Base-by-base conservation (phyloP, 257 asterid species). In the Capsicum chinense region DNA sequence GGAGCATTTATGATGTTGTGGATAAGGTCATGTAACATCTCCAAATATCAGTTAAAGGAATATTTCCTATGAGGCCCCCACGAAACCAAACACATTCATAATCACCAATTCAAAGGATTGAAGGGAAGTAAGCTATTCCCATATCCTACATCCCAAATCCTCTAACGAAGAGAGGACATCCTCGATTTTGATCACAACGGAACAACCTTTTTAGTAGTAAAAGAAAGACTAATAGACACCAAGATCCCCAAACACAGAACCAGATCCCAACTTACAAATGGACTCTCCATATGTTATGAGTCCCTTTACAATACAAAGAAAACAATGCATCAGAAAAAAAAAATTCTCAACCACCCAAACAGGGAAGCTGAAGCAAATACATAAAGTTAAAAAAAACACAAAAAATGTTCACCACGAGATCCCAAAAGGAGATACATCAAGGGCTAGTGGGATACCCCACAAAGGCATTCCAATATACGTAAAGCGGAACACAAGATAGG, bases 231-330 rank as follows among this genome's bases (percentile, higher is more conserved):
- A 48, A 12, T 52, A 52, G 81, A 26, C 50, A 4, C 50, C 81
- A 52, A 76, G 48, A 76, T 76, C 81, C 71, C 48, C 14, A 71
- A 71, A 9, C 1, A 0, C 79, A 71, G 1, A 71, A 47, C 37
- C 79, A 71, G 26, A 52, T 78, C 64, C 13, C 64, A 54, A 78
- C 33, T 52, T 76, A 76, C 7, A 76, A 54, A 76, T 54, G 81
- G 48, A 13, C 64, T 4, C 44, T 74, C 63, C 81, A 50, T 76
- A 14, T 3, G 48, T 13, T 76, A 76, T 52, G 81, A 76, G 3
- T 19, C 44, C 80, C 44, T 19, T 48, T 76, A 52, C 21, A 52
- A 74, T 3, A 21, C 48, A 52, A 74, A 7, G 81, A 21, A 74
- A 21, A 21, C 13, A 54, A 21, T 50, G 81, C 63, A 76, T 6